Base-by-base conservation (phyloP, 352 stramenopile genomes). In the Phytophthora palmivora region DNA sequence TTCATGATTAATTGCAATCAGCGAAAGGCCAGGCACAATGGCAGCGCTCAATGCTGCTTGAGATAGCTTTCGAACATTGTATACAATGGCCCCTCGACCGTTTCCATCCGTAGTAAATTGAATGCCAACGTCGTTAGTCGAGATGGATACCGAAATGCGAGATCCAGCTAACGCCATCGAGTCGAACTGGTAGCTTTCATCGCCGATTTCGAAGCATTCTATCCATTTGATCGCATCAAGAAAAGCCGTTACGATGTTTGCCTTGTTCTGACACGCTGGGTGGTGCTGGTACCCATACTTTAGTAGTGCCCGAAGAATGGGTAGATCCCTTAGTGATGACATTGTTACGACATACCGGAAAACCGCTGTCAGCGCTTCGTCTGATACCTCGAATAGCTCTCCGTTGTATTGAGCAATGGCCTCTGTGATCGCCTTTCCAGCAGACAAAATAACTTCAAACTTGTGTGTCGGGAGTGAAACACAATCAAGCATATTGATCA, bases 1-100 rank as follows among this genome's bases (percentile, higher is more conserved):
- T 33, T 91, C 82, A 26, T 91, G 81, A 36, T 96, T 96, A 49
- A 96, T 87, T 1, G 84, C 86, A 44, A 96, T 87, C 19, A 96
- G 63, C 3, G 87, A 89, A 0, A 95, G 61, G 4, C 86, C 86
- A 22, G 86, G 78, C 5, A 87, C 58, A 33, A 96, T 89, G 4
- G 79, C 60, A 32, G 74, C 69, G 48, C 88, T 94, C 46, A 94
- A 38, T 5, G 83, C 87, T 52, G 88, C 88, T 65, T 96, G 88
- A 0, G 88, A 96, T 10, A 84, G 63, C 58, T 92, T 94, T 41
- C 84, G 81, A 26, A 96, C 78, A 45, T 48, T 91, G 48, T 88
- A 70, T 10, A 96, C 86, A 37, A 93, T 73, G 4, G 88, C 86
- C 7, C 88, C 88, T 43, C 88, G 81, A 2, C 83, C 83, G 15